Evolutionary conservation across 208 protist genomes (phyloP).

Genomic region (Crithidia acanthocephali): DNA sequence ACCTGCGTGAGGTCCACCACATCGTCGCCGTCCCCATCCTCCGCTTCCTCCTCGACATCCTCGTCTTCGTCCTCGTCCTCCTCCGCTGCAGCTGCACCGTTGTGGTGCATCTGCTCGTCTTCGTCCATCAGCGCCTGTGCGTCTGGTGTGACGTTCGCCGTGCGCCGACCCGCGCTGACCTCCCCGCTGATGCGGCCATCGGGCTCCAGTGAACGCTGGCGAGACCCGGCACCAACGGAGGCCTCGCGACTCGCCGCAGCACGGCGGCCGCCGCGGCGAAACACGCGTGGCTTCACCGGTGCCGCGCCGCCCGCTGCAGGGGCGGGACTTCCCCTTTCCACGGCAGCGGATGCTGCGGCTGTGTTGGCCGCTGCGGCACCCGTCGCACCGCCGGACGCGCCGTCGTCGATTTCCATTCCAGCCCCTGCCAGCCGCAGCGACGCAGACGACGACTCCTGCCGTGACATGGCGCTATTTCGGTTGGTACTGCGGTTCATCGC

Average conservation of each 20-base stretch:
- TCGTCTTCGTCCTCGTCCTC: constrained; percentile 29
- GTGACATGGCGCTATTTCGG: not conserved
- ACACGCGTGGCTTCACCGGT: constrained; percentile 4
- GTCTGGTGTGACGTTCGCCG: constrained; percentile 3
- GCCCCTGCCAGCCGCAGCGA: constrained; percentile 3
- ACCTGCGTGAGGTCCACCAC: constrained; percentile 33
- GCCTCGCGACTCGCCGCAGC: constrained; percentile 10
- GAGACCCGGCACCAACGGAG: not conserved
- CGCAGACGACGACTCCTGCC: constrained; percentile 3
- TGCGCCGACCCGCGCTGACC: not conserved
- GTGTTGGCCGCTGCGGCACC: not conserved
- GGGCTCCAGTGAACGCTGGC: not conserved
- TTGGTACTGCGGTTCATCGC: constrained; percentile 8
- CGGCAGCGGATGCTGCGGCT: not conserved
- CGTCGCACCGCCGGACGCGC: not conserved
- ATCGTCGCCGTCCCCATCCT: constrained; percentile 20
- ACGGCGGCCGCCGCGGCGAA: constrained; percentile 16
- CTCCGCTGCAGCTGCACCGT: constrained; percentile 15
- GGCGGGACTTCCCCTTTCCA: not conserved
- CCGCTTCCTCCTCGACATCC: constrained; percentile 22
- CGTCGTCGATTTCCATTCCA: not conserved
- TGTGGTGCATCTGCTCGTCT: not conserved
- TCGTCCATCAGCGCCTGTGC: not conserved
- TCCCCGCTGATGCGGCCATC: not conserved
- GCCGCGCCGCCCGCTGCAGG: too few relatives aligned